A percentile compares a stretch with the other conserved stretches of the same genome.
Conservation (phyloP, 2,329 filamentous ascomycete species). For the Aspergillus tamarii region DNA sequence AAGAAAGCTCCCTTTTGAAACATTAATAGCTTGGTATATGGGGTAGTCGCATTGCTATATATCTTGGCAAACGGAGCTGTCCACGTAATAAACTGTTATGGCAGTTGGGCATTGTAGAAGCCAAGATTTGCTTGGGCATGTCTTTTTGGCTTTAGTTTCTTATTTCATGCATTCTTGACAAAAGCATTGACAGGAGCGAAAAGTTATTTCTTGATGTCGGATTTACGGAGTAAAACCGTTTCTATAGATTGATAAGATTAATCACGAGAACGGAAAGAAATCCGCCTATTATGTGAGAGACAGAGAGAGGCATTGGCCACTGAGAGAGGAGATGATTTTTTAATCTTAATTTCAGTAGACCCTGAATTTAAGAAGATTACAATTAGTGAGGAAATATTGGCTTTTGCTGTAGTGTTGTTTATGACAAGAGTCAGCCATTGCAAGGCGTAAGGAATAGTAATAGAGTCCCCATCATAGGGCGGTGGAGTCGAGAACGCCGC, state of each 20-base stretch:
- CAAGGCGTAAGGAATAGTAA: not conserved
- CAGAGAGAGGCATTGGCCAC: not conserved
- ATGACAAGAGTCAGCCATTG: not conserved
- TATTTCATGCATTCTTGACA: not conserved
- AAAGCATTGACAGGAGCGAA: not conserved
- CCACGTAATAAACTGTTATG: not conserved
- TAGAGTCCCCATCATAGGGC: not conserved
- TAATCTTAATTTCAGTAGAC: not conserved
- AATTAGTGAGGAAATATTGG: not conserved
- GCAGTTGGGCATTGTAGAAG: not conserved
- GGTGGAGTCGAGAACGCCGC: not conserved
- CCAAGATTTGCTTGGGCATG: not conserved
- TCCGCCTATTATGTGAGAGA: not conserved
- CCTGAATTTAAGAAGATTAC: not conserved
- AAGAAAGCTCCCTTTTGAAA: not conserved
- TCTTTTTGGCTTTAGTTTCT: not conserved
- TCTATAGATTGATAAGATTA: constrained; percentile 4
- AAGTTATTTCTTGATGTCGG: not conserved
- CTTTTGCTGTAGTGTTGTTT: not conserved
- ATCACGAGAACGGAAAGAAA: not conserved
- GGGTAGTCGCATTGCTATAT: not conserved
- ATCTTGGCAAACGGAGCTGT: not conserved
- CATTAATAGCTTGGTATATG: not conserved
- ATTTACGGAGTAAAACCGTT: not conserved
- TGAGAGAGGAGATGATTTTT: not conserved